Evolutionary conservation across 2,329 filamentous ascomycete species (phyloP), one percentile per base, ranked within the genome.

Genomic region (Cryoendolithus antarcticus): DNA sequence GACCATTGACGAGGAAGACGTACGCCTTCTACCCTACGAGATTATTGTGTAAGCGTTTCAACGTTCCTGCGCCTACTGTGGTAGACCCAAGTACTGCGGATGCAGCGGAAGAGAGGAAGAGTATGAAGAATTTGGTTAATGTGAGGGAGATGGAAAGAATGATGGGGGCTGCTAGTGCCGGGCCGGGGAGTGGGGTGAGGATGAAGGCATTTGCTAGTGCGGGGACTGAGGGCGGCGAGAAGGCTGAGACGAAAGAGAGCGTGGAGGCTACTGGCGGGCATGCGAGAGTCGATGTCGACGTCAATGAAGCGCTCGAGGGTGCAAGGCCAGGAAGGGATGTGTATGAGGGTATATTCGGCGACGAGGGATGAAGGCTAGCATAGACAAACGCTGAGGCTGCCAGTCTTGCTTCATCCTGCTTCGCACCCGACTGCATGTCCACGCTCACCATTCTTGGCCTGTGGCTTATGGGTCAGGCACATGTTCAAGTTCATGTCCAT

Each of bases 31-130:
- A 79, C 50, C 91, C 91, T 1, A 80, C 81, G 1, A 71, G 86
- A 40, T 63, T 98, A 31, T 63, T 96, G 11, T 96, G 89, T 63
- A 98, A 96, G 59, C 73, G 91, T 6, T 94, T 98, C 62, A 86
- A 86, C 50, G 81, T 96, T n/a, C 86, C 88, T 0, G 69, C 72
- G 6, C 74, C 86, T 57, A 76, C 82, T 28, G 71, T 74, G 50
- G 62, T 69, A 28, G 71, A 79, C 32, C 59, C 68, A 0, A 32
- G 35, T 15, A 38, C 30, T 4, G 43, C 37, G 8, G 15, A 39
- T 9, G 63, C 59, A 10, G 57, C 56, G 27, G 53, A 62, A 34
- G 65, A 75, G 3, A 70, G 66, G 1, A 60, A 77, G 3, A 69
- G 69, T 2, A 60, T 59, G 32, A 49, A 64, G 40, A 71, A 76